phyloP scores from a whole-genome alignment of 2,329 filamentous ascomycete species.

The Alternaria rosae region DNA sequence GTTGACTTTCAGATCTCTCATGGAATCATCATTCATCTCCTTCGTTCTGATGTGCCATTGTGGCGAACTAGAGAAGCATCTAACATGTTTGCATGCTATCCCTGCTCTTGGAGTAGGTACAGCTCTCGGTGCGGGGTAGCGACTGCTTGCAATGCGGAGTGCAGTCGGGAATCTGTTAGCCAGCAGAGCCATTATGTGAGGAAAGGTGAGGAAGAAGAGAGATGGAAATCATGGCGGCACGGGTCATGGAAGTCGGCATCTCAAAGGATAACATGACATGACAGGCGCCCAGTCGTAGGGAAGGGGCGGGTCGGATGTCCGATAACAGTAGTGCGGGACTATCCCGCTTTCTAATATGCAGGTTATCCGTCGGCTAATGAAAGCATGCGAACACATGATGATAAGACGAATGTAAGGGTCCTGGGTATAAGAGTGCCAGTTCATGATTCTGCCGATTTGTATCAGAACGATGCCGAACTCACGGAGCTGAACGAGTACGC shows the following conservation, averaged over 20 bases:
- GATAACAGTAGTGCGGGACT: slow-evolving; percentile 28
- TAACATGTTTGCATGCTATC: slow-evolving; percentile 13
- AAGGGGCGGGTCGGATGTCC: slow-evolving; percentile 21
- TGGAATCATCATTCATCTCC: slow-evolving; percentile 60
- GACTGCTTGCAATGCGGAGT: slow-evolving; percentile 30
- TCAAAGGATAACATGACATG: slow-evolving; percentile 23
- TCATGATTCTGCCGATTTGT: not conserved
- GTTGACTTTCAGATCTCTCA: slow-evolving; percentile 64
- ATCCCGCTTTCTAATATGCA: slow-evolving; percentile 21
- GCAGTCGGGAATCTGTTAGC: slow-evolving; percentile 16
- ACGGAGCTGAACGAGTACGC: not conserved
- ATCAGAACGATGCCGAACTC: not conserved
- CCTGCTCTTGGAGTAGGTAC: slow-evolving; percentile 8
- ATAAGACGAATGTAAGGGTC: not conserved
- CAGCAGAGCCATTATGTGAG: slow-evolving; percentile 24
- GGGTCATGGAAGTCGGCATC: slow-evolving; percentile 20
- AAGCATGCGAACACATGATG: not conserved
- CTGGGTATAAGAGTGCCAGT: not conserved
- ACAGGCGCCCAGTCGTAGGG: slow-evolving; percentile 27
- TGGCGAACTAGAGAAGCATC: slow-evolving; percentile 42
- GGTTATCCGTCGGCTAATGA: slow-evolving; percentile 21
- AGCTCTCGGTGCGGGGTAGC: slow-evolving; percentile 28
- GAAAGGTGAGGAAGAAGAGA: not conserved
- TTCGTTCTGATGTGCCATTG: slow-evolving; percentile 50
- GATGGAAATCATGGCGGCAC: slow-evolving; percentile 14